phyloP scores from a whole-genome alignment of 164 flowering plant species.

The Kingdonia uniflora region DNA sequence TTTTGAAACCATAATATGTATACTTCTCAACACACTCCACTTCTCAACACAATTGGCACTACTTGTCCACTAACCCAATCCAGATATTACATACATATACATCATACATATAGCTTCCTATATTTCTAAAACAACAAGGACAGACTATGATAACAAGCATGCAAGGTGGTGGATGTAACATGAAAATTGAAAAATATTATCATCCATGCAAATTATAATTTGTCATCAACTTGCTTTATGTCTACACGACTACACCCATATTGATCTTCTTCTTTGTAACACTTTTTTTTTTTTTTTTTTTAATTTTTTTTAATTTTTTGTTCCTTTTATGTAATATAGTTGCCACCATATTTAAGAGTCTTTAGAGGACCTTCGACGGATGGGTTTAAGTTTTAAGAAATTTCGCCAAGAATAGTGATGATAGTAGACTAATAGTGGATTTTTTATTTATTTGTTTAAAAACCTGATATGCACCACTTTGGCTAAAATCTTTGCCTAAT shows the following conservation, averaged over 20 bases:
- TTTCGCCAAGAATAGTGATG: no score
- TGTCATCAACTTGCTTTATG: slow-evolving; percentile 3
- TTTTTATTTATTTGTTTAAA: no score
- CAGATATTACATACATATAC: background rate
- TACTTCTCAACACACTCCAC: slow-evolving; percentile 25
- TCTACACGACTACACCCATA: background rate
- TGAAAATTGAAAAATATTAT: slow-evolving; percentile 10
- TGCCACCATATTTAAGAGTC: no score
- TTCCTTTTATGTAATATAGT: no score
- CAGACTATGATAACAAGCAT: background rate
- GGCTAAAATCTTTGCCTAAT: no score
- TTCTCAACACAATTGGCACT: slow-evolving; percentile 21
- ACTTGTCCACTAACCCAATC: slow-evolving; percentile 8
- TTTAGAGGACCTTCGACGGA: no score
- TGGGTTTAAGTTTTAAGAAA: no score
- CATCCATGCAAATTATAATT: slow-evolving; percentile 13
- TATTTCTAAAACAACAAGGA: background rate
- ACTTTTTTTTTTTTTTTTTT: no score
- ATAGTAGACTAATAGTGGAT: no score
- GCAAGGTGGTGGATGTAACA: slow-evolving; percentile 8
- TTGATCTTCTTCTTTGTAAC: background rate
- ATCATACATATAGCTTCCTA: background rate
- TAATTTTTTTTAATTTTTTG: no score
- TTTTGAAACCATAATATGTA: slow-evolving; percentile 20
- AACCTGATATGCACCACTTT: no score